A percentile compares a stretch with the other conserved stretches of the same genome.
These are phyloP conservation scores for Claviceps quebecensis DNA, from an alignment of 2,329 filamentous ascomycete genomes.

Conservation along the genomic window DNA sequence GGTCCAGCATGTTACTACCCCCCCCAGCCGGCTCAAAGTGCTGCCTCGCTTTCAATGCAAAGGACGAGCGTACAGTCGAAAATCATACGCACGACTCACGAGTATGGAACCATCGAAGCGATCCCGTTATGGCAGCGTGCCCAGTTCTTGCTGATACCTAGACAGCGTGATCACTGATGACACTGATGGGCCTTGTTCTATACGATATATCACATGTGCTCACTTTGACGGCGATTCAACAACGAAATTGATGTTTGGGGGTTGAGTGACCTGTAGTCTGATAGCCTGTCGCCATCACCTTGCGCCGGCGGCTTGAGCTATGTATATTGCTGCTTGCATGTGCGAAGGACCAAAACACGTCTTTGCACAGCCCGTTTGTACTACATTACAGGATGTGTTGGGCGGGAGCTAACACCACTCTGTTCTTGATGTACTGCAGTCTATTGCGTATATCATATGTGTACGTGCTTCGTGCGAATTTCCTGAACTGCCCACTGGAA, in stretches of 20 bases:
- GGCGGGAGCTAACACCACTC: not conserved
- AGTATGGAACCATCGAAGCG: no score
- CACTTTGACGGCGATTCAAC: not conserved
- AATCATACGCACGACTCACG: no score
- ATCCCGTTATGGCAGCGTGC: not conserved
- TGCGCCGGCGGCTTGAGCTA: not conserved
- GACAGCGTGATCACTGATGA: not conserved
- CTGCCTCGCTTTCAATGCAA: not conserved
- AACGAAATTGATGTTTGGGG: not conserved
- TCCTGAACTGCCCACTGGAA: not conserved
- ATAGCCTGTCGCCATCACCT: not conserved
- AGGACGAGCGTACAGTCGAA: no score
- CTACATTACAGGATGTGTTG: not conserved
- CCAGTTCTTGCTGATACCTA: not conserved
- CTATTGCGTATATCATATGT: not conserved
- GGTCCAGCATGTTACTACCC: not conserved
- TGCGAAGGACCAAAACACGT: not conserved
- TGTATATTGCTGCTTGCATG: not conserved
- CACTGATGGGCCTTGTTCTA: not conserved
- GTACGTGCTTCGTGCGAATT: not conserved
- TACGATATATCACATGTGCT: not conserved
- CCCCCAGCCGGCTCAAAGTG: not conserved
- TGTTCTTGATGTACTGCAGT: no score
- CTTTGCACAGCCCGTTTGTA: not conserved
- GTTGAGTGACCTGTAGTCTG: not conserved